These are phyloP conservation scores for Phialocephala sp. DNA, from an alignment of 2,329 filamentous ascomycete species.

Conservation along the genomic window DNA sequence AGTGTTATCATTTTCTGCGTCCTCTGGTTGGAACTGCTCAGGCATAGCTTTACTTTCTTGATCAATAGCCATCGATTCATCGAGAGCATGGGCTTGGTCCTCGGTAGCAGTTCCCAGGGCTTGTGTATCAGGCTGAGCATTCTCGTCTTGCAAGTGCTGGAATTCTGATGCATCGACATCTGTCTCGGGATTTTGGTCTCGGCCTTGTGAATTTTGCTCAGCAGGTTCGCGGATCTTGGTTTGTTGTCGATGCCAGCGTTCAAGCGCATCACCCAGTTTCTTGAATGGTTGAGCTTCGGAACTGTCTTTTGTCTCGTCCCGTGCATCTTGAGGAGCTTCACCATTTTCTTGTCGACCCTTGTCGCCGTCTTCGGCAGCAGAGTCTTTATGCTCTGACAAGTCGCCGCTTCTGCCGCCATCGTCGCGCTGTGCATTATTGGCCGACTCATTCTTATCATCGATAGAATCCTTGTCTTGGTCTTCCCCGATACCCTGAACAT, in stretches of 20 bases:
- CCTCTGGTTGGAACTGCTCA: constrained; percentile 52
- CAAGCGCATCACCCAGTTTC: constrained; percentile 90
- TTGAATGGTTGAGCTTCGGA: constrained; percentile 77
- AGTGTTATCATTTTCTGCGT: constrained; percentile 52
- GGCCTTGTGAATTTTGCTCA: constrained; percentile 52
- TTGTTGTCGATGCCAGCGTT: constrained; percentile 90
- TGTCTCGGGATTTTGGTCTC: constrained; percentile 44
- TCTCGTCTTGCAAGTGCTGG: constrained; percentile 87
- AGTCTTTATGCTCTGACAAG: constrained; percentile 66
- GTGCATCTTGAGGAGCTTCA: constrained; percentile 46
- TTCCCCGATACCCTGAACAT: constrained; percentile 67
- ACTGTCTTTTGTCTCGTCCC: constrained; percentile 47
- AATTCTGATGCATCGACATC: constrained; percentile 86
- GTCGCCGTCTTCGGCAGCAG: constrained; percentile 67
- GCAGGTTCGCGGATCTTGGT: constrained; percentile 72
- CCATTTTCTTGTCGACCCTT: constrained; percentile 51
- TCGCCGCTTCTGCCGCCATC: constrained; percentile 70
- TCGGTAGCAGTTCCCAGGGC: constrained; percentile 87
- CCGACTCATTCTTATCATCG: constrained; percentile 65
- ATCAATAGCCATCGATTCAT: constrained; percentile 88
- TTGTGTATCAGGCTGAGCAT: constrained; percentile 83
- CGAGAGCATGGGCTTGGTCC: constrained; percentile 83
- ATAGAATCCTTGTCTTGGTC: constrained; percentile 68
- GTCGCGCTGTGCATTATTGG: constrained; percentile 67
- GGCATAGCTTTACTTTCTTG: constrained; percentile 66